Conservation (phyloP, 345 rosid species). For the Melastoma malabathricum region DNA sequence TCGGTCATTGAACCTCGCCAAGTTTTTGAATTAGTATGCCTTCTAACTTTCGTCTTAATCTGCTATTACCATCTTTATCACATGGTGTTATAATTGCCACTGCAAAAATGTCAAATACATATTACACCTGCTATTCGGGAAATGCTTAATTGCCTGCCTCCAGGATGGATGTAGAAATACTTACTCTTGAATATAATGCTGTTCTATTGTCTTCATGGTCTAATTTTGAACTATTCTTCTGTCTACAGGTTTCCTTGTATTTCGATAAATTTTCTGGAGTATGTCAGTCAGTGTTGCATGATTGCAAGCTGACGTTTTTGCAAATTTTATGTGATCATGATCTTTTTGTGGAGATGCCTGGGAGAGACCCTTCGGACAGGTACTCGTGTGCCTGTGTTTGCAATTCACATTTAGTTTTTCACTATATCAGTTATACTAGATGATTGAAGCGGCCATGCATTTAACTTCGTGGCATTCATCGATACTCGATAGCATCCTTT, state of each 20-base stretch:
- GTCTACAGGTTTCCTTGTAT: constrained; percentile 82
- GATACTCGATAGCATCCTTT: too few species aligned
- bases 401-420: constrained; percentile 2
- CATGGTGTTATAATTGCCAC: too few species aligned
- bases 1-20: constrained; percentile 92
- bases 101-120: too few species aligned
- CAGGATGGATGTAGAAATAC: too few species aligned
- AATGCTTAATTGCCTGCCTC: too few species aligned
- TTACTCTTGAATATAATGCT: too few species aligned
- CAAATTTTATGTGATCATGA: constrained; percentile 97
- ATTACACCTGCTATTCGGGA: too few species aligned
- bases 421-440: too few species aligned
- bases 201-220: too few species aligned
- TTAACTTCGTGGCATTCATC: too few species aligned
- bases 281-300: constrained; percentile 88
- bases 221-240: too few species aligned
- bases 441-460: too few species aligned
- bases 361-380: constrained; percentile 99
- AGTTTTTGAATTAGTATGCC: constrained; percentile 89
- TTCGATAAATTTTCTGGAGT: constrained; percentile 98
- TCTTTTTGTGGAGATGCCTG: constrained; percentile 99
- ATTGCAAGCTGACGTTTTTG: constrained; percentile 90
- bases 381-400: constrained; percentile 9
- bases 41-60: constrained; percentile 2
- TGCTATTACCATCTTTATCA: background rate